Base-by-base conservation (phyloP, 2,329 filamentous ascomycete species). In the Fusarium camptoceras region DNA sequence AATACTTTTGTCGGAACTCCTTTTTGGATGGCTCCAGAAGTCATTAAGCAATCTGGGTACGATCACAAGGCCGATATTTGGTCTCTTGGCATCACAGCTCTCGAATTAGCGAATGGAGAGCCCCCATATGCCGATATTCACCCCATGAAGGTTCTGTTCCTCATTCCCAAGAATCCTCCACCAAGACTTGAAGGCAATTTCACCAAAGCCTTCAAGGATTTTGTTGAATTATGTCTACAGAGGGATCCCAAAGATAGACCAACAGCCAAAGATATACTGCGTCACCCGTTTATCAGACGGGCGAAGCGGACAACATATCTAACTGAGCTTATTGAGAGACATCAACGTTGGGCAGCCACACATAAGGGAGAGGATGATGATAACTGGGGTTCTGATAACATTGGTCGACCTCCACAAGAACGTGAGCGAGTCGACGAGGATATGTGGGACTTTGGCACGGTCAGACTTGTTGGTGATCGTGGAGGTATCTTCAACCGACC, bases 11-110 rank as follows among this genome's bases (percentile, higher is more conserved):
- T 99, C 31, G 96, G 96, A 34, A 98, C 95, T 0, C 95, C 96
- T 2, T 99, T 98, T 79, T 99, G 96, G 96, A 99, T 99, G 95
- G 95, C 96, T 5, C 95, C 95, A 14, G 95, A 99, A 82, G 95
- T 98, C 58, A 99, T 99, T 80, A 97, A 97, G 82, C 95, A 99
- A 80, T 97, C 94, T 61, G 95, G 95, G 50, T 98, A 98, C 83
- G 95, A 98, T 80, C 94, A 97, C 83, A 98, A 98, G 82, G 95
- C 95, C 46, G 95, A 98, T 78, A 97, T 98, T 62, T 98, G 95
- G 95, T 98, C 95, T 3, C 84, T 98, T 20, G 95, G 95, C 41
- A 98, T 98, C 78, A 98, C 95, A 2, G 94, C 95, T 3, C 87
- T 98, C 43, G 95, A 98, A 79, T 82, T 98, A 69, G 95, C 95